Percentiles rank a stretch among this genome's conserved stretches.
These are phyloP conservation scores for Lolium multiflorum DNA, from an alignment of 176 grass and related monocot species.

Conservation along the genomic window DNA sequence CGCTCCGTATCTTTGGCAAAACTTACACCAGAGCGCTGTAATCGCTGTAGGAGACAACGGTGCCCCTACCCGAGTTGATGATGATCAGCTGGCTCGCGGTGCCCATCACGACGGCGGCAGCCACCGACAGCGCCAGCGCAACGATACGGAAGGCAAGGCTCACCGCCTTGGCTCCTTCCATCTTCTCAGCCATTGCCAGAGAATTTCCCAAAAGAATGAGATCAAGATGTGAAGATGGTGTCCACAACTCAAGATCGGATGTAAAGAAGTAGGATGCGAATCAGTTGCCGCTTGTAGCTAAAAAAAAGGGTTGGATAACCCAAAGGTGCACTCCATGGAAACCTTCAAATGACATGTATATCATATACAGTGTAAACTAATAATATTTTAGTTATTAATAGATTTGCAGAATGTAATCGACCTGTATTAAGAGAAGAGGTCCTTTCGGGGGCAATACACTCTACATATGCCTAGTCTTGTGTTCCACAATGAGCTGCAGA, in stretches of 20 bases:
- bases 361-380: background rate
- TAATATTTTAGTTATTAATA: background rate
- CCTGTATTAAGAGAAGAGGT: constrained; percentile 12
- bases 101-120: constrained; percentile 51
- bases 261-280: background rate
- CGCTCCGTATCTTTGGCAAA: background rate
- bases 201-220: background rate
- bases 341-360: background rate
- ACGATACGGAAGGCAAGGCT: constrained; percentile 42
- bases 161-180: background rate
- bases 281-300: background rate
- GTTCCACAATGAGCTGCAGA: background rate
- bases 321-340: background rate
- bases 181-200: background rate
- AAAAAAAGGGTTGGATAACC: too few relatives aligned
- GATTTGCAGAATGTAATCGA: background rate
- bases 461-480: too few relatives aligned
- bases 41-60: constrained; percentile 22
- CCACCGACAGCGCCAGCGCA: constrained; percentile 30
- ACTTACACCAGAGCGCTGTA: constrained; percentile 49
- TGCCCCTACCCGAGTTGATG: background rate
- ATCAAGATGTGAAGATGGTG: background rate
- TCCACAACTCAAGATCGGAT: background rate
- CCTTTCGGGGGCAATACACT: background rate
- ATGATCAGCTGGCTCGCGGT: constrained; percentile 33